Evolutionary conservation across 2,329 filamentous ascomycete genomes (phyloP).

Genomic region (Microascus cirrosus): DNA sequence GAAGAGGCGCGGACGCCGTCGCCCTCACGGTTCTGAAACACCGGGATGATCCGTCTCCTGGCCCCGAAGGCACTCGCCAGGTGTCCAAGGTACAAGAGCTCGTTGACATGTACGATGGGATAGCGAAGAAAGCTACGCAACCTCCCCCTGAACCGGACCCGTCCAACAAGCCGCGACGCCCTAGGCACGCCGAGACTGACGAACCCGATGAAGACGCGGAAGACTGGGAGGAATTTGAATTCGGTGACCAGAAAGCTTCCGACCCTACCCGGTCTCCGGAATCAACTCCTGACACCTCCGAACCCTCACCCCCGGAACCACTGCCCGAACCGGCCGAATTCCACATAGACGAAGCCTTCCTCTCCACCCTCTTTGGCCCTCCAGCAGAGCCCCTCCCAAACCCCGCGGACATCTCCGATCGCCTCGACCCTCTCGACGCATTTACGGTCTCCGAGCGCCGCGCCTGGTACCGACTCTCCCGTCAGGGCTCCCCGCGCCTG

Average conservation of each 20-base stretch:
- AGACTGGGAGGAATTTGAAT: slow-evolving; percentile 4
- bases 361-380: slow-evolving; percentile 10
- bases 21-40: not conserved
- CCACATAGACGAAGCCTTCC: slow-evolving; percentile 6
- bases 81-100: slow-evolving; percentile 37
- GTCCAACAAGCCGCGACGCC: not conserved
- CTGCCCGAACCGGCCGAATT: not conserved
- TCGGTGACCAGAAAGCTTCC: slow-evolving; percentile 3
- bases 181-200: not conserved
- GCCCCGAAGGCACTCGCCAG: slow-evolving; percentile 12
- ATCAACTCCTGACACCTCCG: not conserved
- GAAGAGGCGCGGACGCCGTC: not conserved
- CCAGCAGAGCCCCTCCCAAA: slow-evolving; percentile 17
- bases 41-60: not conserved
- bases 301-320: not conserved
- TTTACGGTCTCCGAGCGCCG: slow-evolving; percentile 49
- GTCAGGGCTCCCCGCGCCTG: slow-evolving; percentile 45
- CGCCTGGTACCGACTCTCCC: slow-evolving; percentile 53
- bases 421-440: slow-evolving; percentile 29
- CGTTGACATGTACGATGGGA: slow-evolving; percentile 37
- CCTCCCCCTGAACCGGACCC: not conserved
- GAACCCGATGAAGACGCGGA: not conserved
- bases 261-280: not conserved
- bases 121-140: slow-evolving; percentile 15
- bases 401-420: slow-evolving; percentile 28